These are phyloP conservation scores for Schoenoplectus triqueter DNA, from an alignment of 202 grass and related monocot genomes.

Conservation along the genomic window DNA sequence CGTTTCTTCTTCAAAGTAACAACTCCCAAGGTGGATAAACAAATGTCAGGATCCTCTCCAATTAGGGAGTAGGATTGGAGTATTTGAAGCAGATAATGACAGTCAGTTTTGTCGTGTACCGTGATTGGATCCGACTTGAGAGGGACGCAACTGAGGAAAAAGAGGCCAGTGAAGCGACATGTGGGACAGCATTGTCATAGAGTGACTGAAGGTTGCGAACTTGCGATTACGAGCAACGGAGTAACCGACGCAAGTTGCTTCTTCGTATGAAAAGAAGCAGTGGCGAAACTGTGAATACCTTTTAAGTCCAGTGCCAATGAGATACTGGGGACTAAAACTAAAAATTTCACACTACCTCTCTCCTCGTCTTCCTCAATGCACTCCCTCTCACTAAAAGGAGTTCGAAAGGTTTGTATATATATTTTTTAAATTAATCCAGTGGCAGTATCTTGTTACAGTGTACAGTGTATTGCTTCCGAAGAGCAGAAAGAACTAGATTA, in stretches of 20 bases:
- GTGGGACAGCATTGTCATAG: not conserved
- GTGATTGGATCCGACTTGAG: not conserved
- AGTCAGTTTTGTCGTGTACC: not conserved
- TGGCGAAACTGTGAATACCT: slow-evolving; percentile 53
- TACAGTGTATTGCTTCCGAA: slow-evolving; percentile 28
- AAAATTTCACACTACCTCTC: slow-evolving; percentile 36
- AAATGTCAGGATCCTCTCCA: not conserved
- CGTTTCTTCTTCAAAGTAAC: not conserved
- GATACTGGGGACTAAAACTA: slow-evolving; percentile 26
- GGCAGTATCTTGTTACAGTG: slow-evolving; percentile 44
- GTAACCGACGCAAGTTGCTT: slow-evolving; percentile 32
- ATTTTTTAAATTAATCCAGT: not conserved
- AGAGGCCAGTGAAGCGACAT: not conserved
- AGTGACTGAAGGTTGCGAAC: not conserved
- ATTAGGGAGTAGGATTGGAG: not conserved
- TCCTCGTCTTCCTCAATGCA: slow-evolving; percentile 26
- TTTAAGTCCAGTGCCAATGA: slow-evolving; percentile 26
- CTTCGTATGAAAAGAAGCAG: slow-evolving; percentile 27
- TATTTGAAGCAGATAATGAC: not conserved
- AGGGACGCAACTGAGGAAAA: not conserved
- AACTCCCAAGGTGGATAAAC: not conserved
- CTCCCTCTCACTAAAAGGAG: slow-evolving; percentile 4
- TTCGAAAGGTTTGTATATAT: not conserved
- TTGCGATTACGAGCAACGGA: not conserved
- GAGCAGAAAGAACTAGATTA: slow-evolving; percentile 30